Evolutionary conservation across 176 grass and related monocot species (phyloP).

Genomic region (Phoenix dactylifera): DNA sequence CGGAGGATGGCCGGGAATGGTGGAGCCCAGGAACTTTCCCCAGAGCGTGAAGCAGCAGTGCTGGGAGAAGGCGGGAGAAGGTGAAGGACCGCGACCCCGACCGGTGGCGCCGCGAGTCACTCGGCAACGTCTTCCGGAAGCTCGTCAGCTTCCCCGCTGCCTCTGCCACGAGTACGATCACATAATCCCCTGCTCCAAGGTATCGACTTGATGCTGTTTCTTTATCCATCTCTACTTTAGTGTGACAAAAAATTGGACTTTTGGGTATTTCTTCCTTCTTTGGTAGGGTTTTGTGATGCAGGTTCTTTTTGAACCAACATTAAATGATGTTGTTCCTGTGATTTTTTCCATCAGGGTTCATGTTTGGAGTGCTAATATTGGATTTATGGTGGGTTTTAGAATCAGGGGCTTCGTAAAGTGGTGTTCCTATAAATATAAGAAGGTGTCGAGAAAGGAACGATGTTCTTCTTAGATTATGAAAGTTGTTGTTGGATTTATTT

Average conservation of each 20-base stretch:
- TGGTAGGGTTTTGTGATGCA: neutral
- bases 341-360: no score
- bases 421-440: no score
- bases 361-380: no score
- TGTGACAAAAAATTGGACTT: neutral
- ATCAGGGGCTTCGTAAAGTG: no score
- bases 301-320: no score
- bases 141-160: conserved; percentile 79
- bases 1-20: neutral
- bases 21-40: conserved; percentile 71
- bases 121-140: conserved; percentile 88
- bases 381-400: no score
- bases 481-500: no score
- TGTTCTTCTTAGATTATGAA: no score
- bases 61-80: conserved; percentile 85
- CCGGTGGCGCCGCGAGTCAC: conserved; percentile 86
- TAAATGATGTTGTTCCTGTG: no score
- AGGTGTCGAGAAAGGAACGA: no score
- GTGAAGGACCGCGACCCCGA: conserved; percentile 54
- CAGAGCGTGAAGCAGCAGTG: conserved; percentile 77
- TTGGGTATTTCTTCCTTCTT: neutral
- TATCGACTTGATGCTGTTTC: conserved; percentile 6
- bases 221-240: neutral
- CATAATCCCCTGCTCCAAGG: conserved; percentile 81
- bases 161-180: conserved; percentile 97